These are phyloP conservation scores for Cryptosporidium andersoni DNA, from an alignment of 169 alveolate genomes.

Conservation along the genomic window DNA sequence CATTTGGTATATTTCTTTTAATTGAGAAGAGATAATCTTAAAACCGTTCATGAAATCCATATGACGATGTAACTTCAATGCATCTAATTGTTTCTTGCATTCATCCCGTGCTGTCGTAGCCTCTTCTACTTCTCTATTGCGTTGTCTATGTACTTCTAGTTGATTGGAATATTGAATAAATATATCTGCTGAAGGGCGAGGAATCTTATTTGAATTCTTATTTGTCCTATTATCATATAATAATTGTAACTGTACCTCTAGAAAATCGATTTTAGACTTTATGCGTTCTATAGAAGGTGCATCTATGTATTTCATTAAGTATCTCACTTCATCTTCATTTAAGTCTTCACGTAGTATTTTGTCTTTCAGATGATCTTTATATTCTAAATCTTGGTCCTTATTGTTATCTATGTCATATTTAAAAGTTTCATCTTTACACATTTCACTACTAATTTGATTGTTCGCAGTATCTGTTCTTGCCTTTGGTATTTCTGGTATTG, in stretches of 20 bases:
- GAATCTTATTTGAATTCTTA: background rate
- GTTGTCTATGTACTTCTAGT: slow-evolving; percentile 14
- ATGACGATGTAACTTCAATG: slow-evolving; percentile 6
- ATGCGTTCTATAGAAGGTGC: background rate
- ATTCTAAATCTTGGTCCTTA: background rate
- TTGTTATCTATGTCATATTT: background rate
- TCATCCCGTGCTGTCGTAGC: slow-evolving; percentile 68
- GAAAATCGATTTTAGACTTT: slow-evolving; percentile 40
- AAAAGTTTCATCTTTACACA: background rate
- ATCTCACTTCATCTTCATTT: slow-evolving; percentile 11
- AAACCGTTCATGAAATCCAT: slow-evolving; percentile 83
- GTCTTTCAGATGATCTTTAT: slow-evolving; percentile 4
- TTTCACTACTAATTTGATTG: background rate
- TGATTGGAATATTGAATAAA: slow-evolving; percentile 58
- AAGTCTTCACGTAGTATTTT: slow-evolving; percentile 17
- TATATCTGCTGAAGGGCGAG: slow-evolving; percentile 48
- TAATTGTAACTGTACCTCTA: slow-evolving; percentile 23
- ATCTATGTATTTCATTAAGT: slow-evolving; percentile 8
- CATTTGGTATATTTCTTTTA: slow-evolving; percentile 89
- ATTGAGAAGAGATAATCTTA: slow-evolving; percentile 82
- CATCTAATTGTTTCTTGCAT: slow-evolving; percentile 36
- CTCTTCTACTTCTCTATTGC: slow-evolving; percentile 56
- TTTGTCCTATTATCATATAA: slow-evolving; percentile 30
- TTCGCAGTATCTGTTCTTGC: slow-evolving; percentile 17
- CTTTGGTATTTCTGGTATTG: slow-evolving; percentile 30